Conservation (phyloP, 2,329 filamentous ascomycete species). For the Zymoseptoria pseudotritici region DNA sequence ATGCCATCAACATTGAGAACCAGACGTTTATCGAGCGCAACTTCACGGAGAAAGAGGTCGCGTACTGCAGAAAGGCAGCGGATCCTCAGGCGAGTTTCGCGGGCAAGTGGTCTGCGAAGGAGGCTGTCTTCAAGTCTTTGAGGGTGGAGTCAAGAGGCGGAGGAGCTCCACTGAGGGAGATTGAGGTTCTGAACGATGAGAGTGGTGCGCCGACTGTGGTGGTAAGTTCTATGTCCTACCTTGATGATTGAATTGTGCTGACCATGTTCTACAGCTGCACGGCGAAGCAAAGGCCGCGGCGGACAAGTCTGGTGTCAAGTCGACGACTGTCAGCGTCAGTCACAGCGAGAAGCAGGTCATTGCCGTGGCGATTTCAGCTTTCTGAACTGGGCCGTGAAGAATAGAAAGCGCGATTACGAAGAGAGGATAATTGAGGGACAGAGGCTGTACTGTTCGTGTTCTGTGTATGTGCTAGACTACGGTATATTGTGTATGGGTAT, state of each 20-base stretch:
- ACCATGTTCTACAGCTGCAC: constrained; percentile 56
- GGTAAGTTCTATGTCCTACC: constrained; percentile 52
- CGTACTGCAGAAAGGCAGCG: constrained; percentile 74
- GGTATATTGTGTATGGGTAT: neutral
- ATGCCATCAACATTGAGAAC: constrained; percentile 84
- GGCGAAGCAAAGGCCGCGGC: constrained; percentile 78
- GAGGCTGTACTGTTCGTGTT: neutral
- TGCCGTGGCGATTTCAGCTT: constrained; percentile 60
- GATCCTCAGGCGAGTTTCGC: constrained; percentile 85
- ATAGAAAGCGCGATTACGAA: neutral
- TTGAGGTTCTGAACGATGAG: constrained; percentile 79
- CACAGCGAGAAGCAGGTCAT: constrained; percentile 93
- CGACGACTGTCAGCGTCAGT: constrained; percentile 87
- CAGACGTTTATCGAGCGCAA: constrained; percentile 92
- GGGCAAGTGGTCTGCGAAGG: constrained; percentile 94
- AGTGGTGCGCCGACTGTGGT: constrained; percentile 76
- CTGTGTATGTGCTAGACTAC: neutral
- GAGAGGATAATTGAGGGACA: neutral
- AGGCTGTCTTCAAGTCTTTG: constrained; percentile 96
- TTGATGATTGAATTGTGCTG: constrained; percentile 9
- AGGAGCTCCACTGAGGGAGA: constrained; percentile 84
- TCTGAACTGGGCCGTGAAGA: constrained; percentile 11
- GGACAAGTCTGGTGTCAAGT: constrained; percentile 78
- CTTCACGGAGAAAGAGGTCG: constrained; percentile 77
- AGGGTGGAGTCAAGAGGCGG: constrained; percentile 81